Conservation (phyloP, 371 early-diverging fungal species). For the Choanephora cucurbitarum region DNA sequence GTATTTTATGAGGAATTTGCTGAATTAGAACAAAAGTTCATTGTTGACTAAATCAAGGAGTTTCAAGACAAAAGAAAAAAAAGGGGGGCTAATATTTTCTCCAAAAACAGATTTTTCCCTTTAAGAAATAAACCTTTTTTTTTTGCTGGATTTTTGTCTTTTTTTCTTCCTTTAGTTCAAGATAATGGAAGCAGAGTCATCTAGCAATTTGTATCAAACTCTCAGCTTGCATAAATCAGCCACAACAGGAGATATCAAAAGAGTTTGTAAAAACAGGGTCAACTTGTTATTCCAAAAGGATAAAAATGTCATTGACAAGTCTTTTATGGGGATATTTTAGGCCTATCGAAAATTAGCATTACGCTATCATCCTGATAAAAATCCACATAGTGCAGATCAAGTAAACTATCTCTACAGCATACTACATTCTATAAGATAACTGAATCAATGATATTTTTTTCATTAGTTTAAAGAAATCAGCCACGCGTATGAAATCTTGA, state of each 20-base stretch:
- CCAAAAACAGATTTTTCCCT: too few species aligned
- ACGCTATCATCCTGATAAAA: constrained; percentile 77
- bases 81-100: too few species aligned
- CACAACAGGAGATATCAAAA: constrained; percentile 67
- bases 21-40: constrained; percentile 53
- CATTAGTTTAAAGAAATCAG: constrained; percentile 76
- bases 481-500: constrained; percentile 72
- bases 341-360: constrained; percentile 64
- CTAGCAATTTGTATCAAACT: constrained; percentile 52
- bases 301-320: not conserved
- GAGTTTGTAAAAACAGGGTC: constrained; percentile 34
- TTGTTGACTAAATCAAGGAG: constrained; percentile 50
- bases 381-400: constrained; percentile 46
- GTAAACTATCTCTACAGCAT: constrained; percentile 26
- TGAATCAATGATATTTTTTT: not conserved
- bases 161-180: not conserved
- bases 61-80: not conserved
- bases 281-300: not conserved
- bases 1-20: constrained; percentile 67
- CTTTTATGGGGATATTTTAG: constrained; percentile 5
- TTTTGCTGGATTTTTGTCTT: not conserved
- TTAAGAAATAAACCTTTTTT: not conserved
- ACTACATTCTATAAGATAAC: not conserved
- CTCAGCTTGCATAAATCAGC: constrained; percentile 64
- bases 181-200: constrained; percentile 3